Base-by-base conservation (phyloP, 306 rosid genomes). In the Clitoria ternatea region DNA sequence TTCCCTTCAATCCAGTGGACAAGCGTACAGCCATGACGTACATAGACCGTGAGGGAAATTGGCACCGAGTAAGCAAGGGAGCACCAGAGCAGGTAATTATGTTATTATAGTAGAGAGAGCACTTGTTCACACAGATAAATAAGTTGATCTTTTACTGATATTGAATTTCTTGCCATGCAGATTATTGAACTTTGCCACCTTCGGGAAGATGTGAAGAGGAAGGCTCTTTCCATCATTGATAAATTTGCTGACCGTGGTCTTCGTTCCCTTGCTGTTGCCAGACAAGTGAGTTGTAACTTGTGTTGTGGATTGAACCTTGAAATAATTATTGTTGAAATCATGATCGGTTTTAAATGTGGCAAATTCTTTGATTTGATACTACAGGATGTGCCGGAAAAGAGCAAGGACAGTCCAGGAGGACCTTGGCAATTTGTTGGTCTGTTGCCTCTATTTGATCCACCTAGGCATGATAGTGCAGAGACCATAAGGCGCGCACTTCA, bases 401-500 rank as follows among this genome's bases (percentile, higher is more conserved):
- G 0, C 44, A 92, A 88, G 76, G 98, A 92, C 36, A 79, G 92
- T 70, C 17, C 91, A 7, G 98, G 98, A 71, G 82, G 73, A 36
- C 88, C 92, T 18, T 92, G 98, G 98, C 45, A 74, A 26, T 90
- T 89, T 78, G 92, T 90, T 1, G 98, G 97, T 17, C 87, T 92
- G 17, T 74, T 92, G 81, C 98, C 98, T 71, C 96, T 92, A 33
- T 92, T 92, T 78, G 98, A 92, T 45, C 98, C 98, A 37, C 98
- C 97, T 0, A 88, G 98, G 64, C 98, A 92, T 60, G 98, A 92
- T 61, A 92, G 98, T 82, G 98, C 96, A 39, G 98, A 92, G 77
- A 92, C 98, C 20, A 92, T 92, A 12, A 66, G 84, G 5, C 90
- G 89, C 1, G 98, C 98, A 43, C 96, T 90, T 8, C 7, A 84